phyloP scores from a whole-genome alignment of 2,329 filamentous ascomycete genomes.

The Dactylellina sp. region DNA sequence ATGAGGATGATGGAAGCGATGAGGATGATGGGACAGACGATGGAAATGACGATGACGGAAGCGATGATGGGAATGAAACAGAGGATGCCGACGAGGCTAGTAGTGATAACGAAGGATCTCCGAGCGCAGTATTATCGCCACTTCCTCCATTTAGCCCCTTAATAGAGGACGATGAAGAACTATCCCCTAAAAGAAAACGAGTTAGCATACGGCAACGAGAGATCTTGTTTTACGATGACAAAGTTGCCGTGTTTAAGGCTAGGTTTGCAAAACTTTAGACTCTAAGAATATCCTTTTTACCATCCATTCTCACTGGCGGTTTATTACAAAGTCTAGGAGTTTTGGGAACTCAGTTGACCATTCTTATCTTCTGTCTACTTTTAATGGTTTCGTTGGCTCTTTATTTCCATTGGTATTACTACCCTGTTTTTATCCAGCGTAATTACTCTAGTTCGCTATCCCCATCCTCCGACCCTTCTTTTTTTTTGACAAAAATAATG shows the following conservation, averaged over 20 bases:
- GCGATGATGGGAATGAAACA: constrained; percentile 61
- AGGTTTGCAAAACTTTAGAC: constrained; percentile 63
- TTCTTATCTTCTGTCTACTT: neutral
- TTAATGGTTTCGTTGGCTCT: neutral
- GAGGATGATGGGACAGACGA: constrained; percentile 64
- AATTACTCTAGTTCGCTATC: neutral
- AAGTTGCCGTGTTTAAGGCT: constrained; percentile 82
- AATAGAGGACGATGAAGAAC: constrained; percentile 66
- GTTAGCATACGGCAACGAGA: constrained; percentile 75
- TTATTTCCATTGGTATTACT: neutral
- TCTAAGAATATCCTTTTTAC: neutral
- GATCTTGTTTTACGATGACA: constrained; percentile 87
- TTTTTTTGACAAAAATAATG: no score
- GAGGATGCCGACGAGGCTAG: constrained; percentile 62
- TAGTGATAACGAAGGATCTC: constrained; percentile 31
- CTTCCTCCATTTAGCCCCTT: constrained; percentile 67
- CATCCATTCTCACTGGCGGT: neutral
- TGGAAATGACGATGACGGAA: constrained; percentile 61
- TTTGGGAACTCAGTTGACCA: neutral
- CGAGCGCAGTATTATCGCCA: constrained; percentile 61
- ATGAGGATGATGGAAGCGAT: constrained; percentile 67
- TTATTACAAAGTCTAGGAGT: constrained; percentile 3
- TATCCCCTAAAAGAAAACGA: constrained; percentile 62
- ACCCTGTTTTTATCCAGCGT: no score
- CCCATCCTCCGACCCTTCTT: neutral